These are phyloP conservation scores for Emergomyces orientalis DNA, from an alignment of 2,329 filamentous ascomycete genomes.

Conservation along the genomic window DNA sequence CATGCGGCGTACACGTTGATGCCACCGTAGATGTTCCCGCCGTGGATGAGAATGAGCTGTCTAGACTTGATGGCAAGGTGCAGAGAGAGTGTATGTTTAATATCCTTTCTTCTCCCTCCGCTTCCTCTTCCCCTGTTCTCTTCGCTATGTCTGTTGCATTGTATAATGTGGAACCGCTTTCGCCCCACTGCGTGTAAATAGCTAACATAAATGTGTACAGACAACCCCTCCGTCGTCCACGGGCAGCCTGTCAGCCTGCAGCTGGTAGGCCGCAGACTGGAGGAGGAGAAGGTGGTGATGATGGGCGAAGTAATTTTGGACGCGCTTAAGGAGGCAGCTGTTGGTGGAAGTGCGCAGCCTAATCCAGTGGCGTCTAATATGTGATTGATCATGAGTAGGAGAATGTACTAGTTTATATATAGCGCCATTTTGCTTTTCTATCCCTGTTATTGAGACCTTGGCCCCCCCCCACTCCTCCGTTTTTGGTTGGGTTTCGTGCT, in stretches of 20 bases:
- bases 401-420: no score
- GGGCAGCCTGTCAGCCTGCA: constrained; percentile 25
- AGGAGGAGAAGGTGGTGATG: constrained; percentile 29
- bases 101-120: not conserved
- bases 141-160: not conserved
- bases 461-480: no score
- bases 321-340: constrained; percentile 8
- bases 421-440: no score
- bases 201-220: constrained; percentile 21
- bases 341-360: not conserved
- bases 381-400: not conserved
- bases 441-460: no score
- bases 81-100: constrained; percentile 41
- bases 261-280: constrained; percentile 22
- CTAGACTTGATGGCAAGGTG: constrained; percentile 36
- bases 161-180: not conserved
- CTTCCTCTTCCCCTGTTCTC: not conserved
- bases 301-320: constrained; percentile 31
- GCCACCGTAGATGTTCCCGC: constrained; percentile 40
- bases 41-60: constrained; percentile 26
- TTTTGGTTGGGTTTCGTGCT: no score
- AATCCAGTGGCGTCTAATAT: not conserved
- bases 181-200: no score
- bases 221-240: constrained; percentile 39
- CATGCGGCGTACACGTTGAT: constrained; percentile 42